A percentile compares a stretch with the other conserved stretches of the same genome.
phyloP scores from a whole-genome alignment of 176 grass and related monocot genomes.

The Leersia perrieri region DNA sequence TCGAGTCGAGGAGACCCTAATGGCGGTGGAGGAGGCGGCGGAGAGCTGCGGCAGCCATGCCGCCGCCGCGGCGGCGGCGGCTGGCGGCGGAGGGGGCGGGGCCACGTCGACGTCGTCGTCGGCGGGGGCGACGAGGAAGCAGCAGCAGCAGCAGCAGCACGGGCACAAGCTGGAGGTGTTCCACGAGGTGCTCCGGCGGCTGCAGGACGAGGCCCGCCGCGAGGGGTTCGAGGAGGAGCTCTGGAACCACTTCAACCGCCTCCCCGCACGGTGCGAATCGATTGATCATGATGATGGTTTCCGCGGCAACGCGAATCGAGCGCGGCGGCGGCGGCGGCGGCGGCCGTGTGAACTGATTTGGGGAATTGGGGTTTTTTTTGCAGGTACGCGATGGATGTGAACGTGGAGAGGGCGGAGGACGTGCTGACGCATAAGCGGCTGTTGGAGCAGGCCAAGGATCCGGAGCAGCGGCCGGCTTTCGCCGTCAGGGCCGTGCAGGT shows the following conservation, averaged over 20 bases:
- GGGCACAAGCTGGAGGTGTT: constrained; percentile 66
- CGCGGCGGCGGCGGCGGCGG: not conserved
- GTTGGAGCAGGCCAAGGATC: constrained; percentile 54
- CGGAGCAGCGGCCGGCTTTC: constrained; percentile 49
- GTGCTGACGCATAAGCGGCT: constrained; percentile 64
- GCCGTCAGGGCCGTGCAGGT: constrained; percentile 61
- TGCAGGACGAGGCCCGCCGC: constrained; percentile 44
- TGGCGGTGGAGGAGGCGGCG: constrained; percentile 64
- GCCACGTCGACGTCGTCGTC: constrained; percentile 20
- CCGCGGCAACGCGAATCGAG: not conserved
- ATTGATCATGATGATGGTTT: no score
- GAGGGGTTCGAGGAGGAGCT: constrained; percentile 60
- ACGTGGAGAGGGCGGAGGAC: constrained; percentile 70
- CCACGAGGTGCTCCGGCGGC: constrained; percentile 54
- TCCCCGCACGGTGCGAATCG: constrained; percentile 69
- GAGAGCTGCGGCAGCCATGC: constrained; percentile 70
- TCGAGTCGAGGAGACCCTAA: constrained; percentile 13
- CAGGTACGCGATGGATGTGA: constrained; percentile 71
- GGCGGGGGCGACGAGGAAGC: constrained; percentile 32
- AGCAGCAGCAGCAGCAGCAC: constrained; percentile 56
- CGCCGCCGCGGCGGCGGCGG: constrained; percentile 25
- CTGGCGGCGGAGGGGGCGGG: not conserved
- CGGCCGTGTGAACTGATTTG: not conserved
- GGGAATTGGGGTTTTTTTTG: not conserved
- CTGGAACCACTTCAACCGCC: constrained; percentile 80